phyloP scores from a whole-genome alignment of 1,284 basidiomycete genomes.

The Mycosarcoma maydis region DNA sequence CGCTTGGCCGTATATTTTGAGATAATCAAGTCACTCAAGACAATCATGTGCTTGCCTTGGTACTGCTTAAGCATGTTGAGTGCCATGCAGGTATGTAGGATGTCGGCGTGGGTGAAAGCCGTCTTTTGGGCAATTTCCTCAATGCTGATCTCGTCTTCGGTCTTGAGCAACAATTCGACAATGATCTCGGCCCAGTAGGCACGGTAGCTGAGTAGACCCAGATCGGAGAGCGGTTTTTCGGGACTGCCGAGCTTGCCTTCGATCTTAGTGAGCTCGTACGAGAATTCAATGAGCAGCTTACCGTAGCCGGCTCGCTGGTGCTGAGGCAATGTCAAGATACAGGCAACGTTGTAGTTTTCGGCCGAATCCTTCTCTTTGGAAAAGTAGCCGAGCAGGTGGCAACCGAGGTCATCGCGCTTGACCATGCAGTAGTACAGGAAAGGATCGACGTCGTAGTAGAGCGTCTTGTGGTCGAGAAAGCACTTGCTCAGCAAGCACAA shows the following conservation, averaged over 20 bases:
- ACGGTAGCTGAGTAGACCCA: slow-evolving; percentile 90
- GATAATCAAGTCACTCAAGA: slow-evolving; percentile 87
- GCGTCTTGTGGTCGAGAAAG: slow-evolving; percentile 98
- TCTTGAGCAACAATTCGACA: slow-evolving; percentile 82
- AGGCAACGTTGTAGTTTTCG: slow-evolving; percentile 98
- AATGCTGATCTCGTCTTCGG: slow-evolving; percentile 78
- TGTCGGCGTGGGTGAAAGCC: slow-evolving; percentile 93
- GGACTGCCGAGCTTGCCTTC: slow-evolving; percentile 95
- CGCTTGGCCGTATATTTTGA: slow-evolving; percentile 91
- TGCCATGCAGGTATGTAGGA: slow-evolving; percentile 98
- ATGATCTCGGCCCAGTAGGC: slow-evolving; percentile 99
- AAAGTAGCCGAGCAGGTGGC: slow-evolving; percentile 97
- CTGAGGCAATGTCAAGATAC: slow-evolving; percentile 96
- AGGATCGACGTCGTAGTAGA: slow-evolving; percentile 99
- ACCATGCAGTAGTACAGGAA: slow-evolving; percentile 99
- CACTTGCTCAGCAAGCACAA: slow-evolving; percentile 95
- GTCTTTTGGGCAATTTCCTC: slow-evolving; percentile 98
- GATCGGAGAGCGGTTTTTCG: slow-evolving; percentile 95
- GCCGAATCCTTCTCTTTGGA: slow-evolving; percentile 99
- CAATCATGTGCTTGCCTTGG: slow-evolving; percentile 93
- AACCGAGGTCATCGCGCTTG: slow-evolving; percentile 86
- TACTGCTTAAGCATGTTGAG: slow-evolving; percentile 95
- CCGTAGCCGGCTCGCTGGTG: slow-evolving; percentile 97
- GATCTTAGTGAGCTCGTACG: slow-evolving; percentile 95
- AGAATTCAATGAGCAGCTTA: slow-evolving; percentile 95